Percentiles rank a stretch among this genome's conserved stretches.
Conservation (phyloP, 139 green algal genomes). For the Nannochloris sp. region DNA sequence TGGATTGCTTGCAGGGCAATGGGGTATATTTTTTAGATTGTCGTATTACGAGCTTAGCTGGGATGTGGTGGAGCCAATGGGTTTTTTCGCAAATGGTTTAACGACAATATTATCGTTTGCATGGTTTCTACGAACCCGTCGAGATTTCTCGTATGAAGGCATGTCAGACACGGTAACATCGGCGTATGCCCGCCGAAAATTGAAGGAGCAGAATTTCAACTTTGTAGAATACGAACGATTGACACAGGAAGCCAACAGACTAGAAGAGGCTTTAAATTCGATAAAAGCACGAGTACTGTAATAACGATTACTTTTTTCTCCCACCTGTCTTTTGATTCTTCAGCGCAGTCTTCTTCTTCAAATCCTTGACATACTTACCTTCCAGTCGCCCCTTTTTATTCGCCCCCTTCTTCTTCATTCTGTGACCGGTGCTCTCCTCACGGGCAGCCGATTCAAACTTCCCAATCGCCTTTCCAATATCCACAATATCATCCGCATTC, state of each 20-base stretch:
- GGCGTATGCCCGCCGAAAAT: conserved; percentile 6
- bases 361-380: background rate
- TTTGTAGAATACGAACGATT: conserved; percentile 11
- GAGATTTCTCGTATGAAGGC: conserved; percentile 13
- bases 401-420: conserved; percentile 28
- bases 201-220: conserved; percentile 6
- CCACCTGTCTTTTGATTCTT: background rate
- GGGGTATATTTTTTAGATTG: conserved; percentile 28
- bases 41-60: conserved; percentile 47
- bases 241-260: conserved; percentile 4
- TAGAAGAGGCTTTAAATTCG: conserved; percentile 9
- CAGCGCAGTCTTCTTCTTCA: background rate
- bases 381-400: conserved; percentile 30
- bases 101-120: conserved; percentile 8
- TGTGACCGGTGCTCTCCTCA: conserved; percentile 22
- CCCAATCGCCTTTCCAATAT: conserved; percentile 43
- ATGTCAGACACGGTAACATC: conserved; percentile 11
- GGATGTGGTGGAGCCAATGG: conserved; percentile 39
- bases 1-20: conserved; percentile 13
- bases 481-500: conserved; percentile 61
- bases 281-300: conserved; percentile 8
- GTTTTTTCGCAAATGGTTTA: conserved; percentile 15
- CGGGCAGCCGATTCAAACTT: conserved; percentile 41
- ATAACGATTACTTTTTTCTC: background rate
- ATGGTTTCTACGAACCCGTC: conserved; percentile 10